Base-by-base conservation (phyloP, 176 grass and related monocot species). In the Miscanthus lutarioriparius region DNA sequence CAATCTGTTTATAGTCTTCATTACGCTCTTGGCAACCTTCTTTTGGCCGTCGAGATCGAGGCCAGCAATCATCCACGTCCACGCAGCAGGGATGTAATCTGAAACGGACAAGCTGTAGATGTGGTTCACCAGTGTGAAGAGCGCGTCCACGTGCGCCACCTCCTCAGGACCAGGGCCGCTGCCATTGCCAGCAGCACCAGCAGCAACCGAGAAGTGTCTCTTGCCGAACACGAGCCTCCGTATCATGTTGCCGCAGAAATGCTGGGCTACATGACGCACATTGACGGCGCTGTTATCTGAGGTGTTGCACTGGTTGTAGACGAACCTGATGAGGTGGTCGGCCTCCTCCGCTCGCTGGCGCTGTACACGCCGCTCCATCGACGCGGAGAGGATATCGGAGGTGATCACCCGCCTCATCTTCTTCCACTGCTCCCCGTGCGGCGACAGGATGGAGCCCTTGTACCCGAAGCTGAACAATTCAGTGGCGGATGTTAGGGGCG, bases 371-470 rank as follows among this genome's bases (percentile, higher is more conserved):
- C 8, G 7, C 51, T 54, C 51, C 51, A 54, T 22, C 4, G 85
- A 1, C 0, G 78, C 2, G 4, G 51, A 66, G 0, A 90, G 44
- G 53, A 88, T 20, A 66, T 93, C 91, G 0, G 85, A 85, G 13
- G 77, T 7, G 4, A 90, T 4, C 1, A 88, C 47, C 23, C 68
- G 75, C 59, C 72, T 84, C 91, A 93, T 90, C 79, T 88, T 93
- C 82, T 59, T 90, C 91, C 88, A 93, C 62, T 83, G 85, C 5
- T 88, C 85, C 0, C 88, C 91, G 4, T 20, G 22, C 1, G 82
- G 78, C 0, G 72, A 59, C 13, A 90, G 16, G 75, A 22, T 33
- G 4, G 63, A 7, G 36, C 41, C 13, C 51, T 73, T 61, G 73
- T 82, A 89, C 1, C 77, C 73, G 1, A 80, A 64, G 44, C 61